Conservation (phyloP, 306 rosid species). For the Psophocarpus tetragonolobus region DNA sequence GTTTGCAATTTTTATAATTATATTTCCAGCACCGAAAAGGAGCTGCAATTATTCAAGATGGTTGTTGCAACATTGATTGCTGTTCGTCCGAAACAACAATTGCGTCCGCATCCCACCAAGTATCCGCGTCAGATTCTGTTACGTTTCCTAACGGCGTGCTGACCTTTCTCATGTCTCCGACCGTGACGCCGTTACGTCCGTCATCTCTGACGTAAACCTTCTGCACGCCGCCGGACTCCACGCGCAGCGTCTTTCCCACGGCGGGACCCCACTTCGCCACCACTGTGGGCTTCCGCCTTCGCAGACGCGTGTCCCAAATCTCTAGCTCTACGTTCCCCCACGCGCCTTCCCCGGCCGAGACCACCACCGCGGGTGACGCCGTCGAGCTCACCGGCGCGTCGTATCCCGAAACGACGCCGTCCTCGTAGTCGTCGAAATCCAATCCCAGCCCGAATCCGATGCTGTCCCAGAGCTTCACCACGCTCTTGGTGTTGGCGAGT, state of each 20-base stretch:
- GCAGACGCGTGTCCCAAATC: conserved; percentile 81
- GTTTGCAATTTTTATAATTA: background rate
- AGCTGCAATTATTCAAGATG: conserved; percentile 29
- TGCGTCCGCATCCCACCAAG: conserved; percentile 72
- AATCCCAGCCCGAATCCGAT: conserved; percentile 56
- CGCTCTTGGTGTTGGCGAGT: conserved; percentile 57
- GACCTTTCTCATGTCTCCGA: conserved; percentile 77
- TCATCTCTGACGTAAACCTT: conserved; percentile 65
- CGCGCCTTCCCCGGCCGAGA: conserved; percentile 36
- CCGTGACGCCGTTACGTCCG: conserved; percentile 43
- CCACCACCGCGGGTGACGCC: conserved; percentile 43
- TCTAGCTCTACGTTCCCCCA: conserved; percentile 42
- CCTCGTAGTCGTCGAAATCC: conserved; percentile 44
- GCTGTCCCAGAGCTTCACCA: conserved; percentile 87
- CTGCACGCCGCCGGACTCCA: conserved; percentile 59
- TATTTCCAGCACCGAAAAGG: background rate
- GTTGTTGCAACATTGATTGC: conserved; percentile 16
- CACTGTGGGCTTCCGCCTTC: conserved; percentile 57
- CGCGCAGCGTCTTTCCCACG: conserved; percentile 53
- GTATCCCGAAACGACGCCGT: conserved; percentile 29
- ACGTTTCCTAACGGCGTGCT: conserved; percentile 51
- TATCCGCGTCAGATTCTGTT: conserved; percentile 57
- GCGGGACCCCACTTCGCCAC: conserved; percentile 74
- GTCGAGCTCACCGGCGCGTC: conserved; percentile 33
- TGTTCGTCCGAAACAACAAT: conserved; percentile 42